Base-by-base conservation (phyloP, 2,329 filamentous ascomycete species). In the Verticillium isaacii region DNA sequence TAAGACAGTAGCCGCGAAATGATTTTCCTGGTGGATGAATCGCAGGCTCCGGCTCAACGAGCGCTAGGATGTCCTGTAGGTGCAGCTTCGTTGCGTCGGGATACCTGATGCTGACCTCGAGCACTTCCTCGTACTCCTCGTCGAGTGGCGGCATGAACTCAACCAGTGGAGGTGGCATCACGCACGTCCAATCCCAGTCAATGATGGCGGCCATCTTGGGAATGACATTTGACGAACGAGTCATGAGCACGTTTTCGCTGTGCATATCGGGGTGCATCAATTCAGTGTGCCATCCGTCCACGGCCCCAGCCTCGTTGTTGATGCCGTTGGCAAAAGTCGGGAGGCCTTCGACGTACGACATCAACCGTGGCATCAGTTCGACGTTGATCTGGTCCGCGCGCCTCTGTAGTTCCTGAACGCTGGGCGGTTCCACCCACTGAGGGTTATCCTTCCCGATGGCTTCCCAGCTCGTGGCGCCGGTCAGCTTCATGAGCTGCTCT, bases 121-220 rank as follows among this genome's bases (percentile, higher is more conserved):
- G 15, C 7, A 2, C 12, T 9, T 37, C n/a, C 14, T 57, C 25
- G 52, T 61, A 61, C 19, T 39, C 14, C 25, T 19, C 14, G 8
- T 61, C 57, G 1, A 64, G 15, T 8, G 58, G 17, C n/a, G n/a
- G 55, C n/a, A 62, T 52, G 9, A 32, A 50, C 2, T 56, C 41
- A 17, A 37, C 32, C 55, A 65, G 55, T 12, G 56, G 36, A 19
- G 57, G 62, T 1, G 65, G 65, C 37, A 65, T 52, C 15, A 63
- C 19, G 1, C 52, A 36, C n/a, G 60, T 58, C 32, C 59, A 36
- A 14, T 65, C 65, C 62, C 64, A 66, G 3, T 63, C 65, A 55
- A 66, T 34, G 8, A 66, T 50, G 41, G 57, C 58, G 3, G 50
- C 17, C 15, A 66, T 39, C 25, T 32, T 23, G n/a, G 19, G 32